Conservation (phyloP, 768 basidiomycete species). For the Mycena venus region DNA sequence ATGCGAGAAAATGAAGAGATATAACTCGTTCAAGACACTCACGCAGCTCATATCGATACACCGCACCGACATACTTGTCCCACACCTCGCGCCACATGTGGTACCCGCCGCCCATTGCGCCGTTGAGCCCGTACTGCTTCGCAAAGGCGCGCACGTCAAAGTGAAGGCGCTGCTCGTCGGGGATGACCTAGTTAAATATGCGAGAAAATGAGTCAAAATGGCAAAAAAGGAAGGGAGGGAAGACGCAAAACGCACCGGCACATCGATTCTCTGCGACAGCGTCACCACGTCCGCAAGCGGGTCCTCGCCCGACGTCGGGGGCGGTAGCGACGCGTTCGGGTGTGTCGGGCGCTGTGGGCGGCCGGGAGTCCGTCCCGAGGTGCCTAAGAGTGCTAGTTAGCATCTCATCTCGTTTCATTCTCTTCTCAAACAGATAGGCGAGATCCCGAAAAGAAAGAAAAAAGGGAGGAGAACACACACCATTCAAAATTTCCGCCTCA, state of each 20-base stretch:
- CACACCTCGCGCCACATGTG: conserved; percentile 90
- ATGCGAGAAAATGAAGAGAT: not conserved
- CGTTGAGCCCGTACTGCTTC: conserved; percentile 65
- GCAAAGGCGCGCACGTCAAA: conserved; percentile 81
- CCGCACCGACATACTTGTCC: conserved; percentile 71
- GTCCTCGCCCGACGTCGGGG: conserved; percentile 17
- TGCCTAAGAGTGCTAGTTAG: not conserved
- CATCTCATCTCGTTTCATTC: not conserved
- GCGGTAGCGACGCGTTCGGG: conserved; percentile 30
- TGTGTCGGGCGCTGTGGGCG: conserved; percentile 25
- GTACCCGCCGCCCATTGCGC: conserved; percentile 73
- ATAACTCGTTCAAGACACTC: conserved; percentile 49
- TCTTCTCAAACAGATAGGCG: not conserved
- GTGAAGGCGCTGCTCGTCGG: conserved; percentile 61
- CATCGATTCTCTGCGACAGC: conserved; percentile 49
- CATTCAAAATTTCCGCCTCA: conserved; percentile 10
- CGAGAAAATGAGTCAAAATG: no score
- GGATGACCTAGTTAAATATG: conserved; percentile 42
- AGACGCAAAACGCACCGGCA: conserved; percentile 47
- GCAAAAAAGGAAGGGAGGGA: not conserved
- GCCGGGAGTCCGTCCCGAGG: not conserved
- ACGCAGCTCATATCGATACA: conserved; percentile 80
- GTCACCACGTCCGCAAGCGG: conserved; percentile 27
- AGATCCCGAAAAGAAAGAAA: not conserved
- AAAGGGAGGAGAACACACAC: not conserved